Conservation (phyloP, 2,329 filamentous ascomycete species). For the Ophiostoma australiae region DNA sequence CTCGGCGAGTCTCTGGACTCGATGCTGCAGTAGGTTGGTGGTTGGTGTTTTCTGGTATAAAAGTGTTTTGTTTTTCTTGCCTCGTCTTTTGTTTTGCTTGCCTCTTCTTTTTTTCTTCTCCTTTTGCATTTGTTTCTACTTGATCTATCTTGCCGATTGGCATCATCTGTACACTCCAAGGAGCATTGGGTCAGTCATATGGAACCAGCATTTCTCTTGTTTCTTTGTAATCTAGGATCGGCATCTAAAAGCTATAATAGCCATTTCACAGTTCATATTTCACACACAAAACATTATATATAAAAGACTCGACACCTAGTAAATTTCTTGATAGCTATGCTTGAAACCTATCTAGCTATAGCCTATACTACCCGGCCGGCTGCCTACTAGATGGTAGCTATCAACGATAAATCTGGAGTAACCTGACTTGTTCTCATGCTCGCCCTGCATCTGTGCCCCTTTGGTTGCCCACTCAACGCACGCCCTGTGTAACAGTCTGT, state of each 20-base stretch:
- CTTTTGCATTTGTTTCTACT: not conserved
- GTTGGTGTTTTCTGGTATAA: not conserved
- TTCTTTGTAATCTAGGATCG: not conserved
- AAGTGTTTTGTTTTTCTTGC: not conserved
- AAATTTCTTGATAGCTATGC: not conserved
- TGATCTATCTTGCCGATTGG: not conserved
- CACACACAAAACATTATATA: too few relatives aligned
- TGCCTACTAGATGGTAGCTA: not conserved
- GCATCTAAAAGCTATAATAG: not conserved
- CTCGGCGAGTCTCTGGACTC: slow-evolving; percentile 85
- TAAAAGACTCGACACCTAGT: not conserved
- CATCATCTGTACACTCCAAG: not conserved
- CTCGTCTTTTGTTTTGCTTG: not conserved
- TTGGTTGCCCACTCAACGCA: not conserved
- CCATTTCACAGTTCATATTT: not conserved
- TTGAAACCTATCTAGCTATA: not conserved
- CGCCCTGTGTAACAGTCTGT: not conserved
- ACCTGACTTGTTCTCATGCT: not conserved
- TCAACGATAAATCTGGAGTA: not conserved
- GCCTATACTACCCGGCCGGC: not conserved
- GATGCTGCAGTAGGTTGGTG: slow-evolving; percentile 68
- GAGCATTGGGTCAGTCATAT: not conserved
- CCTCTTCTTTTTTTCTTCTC: not conserved
- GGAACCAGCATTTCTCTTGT: not conserved
- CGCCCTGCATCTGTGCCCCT: not conserved